Percentiles rank a stretch among this genome's conserved stretches.
Conservation (phyloP, 2,329 filamentous ascomycete species). For the Immersiporthe knoxdaviesiana region DNA sequence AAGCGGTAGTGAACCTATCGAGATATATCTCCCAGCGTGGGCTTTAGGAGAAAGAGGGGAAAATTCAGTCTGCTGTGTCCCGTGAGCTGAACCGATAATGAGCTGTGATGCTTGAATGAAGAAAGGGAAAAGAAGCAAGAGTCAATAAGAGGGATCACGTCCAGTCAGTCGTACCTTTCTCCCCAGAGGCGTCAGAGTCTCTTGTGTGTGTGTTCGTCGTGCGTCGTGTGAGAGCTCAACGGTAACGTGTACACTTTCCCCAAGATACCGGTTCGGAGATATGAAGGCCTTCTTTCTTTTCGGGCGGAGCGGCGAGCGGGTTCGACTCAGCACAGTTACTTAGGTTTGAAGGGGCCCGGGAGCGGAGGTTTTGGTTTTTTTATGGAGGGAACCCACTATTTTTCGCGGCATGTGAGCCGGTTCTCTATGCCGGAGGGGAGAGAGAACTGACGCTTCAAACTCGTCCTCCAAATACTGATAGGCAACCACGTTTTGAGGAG, state of each 20-base stretch:
- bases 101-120: not conserved
- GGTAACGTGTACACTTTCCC: not conserved
- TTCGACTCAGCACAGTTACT: not conserved
- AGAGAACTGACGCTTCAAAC: not conserved
- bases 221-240: not conserved
- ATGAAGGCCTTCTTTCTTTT: not conserved
- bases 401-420: slow-evolving; percentile 3
- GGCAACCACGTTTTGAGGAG: not conserved
- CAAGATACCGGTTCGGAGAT: not conserved
- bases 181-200: not conserved
- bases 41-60: not conserved
- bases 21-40: not conserved
- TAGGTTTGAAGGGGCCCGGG: not conserved
- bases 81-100: not conserved
- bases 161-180: too few species aligned
- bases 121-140: not conserved
- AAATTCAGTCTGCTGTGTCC: not conserved
- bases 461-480: not conserved
- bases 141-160: not conserved
- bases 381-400: not conserved
- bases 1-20: not conserved
- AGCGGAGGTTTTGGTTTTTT: too few species aligned
- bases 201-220: not conserved
- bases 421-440: not conserved
- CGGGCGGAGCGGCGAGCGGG: slow-evolving; percentile 1